These are phyloP conservation scores for Trichoderma asperellum DNA, from an alignment of 2,329 filamentous ascomycete genomes.

Conservation along the genomic window DNA sequence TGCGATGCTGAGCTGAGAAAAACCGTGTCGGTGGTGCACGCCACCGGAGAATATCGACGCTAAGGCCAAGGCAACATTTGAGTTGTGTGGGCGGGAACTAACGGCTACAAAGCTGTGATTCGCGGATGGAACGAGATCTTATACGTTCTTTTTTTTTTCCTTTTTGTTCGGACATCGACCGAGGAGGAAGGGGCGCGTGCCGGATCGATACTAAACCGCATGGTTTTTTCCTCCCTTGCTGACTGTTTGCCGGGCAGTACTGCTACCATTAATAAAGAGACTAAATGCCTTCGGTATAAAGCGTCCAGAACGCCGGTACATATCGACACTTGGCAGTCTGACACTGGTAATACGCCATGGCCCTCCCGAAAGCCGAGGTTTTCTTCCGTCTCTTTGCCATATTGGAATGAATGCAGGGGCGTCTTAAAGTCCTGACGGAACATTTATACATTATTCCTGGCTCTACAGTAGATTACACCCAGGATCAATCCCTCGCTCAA, in stretches of 20 bases:
- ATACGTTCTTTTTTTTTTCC: background rate
- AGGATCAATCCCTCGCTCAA: background rate
- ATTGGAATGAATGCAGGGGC: background rate
- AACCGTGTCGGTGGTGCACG: background rate
- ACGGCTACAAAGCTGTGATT: conserved; percentile 22
- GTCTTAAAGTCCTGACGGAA: background rate
- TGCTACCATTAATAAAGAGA: background rate
- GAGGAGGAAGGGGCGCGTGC: conserved; percentile 24
- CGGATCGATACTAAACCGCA: conserved; percentile 21
- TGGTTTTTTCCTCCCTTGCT: conserved; percentile 2
- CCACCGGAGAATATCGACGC: conserved; percentile 25
- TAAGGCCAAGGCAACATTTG: conserved; percentile 22
- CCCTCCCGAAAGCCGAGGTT: conserved; percentile 2
- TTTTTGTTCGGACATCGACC: conserved; percentile 29
- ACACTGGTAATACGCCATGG: background rate
- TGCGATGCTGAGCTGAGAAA: background rate
- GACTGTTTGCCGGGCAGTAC: conserved; percentile 11
- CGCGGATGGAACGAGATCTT: conserved; percentile 13
- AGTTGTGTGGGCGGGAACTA: conserved; percentile 21
- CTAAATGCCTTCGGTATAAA: conserved; percentile 4
- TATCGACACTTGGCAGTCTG: background rate
- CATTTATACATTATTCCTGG: background rate
- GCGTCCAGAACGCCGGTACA: background rate
- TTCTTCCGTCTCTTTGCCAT: background rate
- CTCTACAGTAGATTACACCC: background rate